Evolutionary conservation across 768 basidiomycete genomes (phyloP).

Genomic region (Leccinum truebloodii): DNA sequence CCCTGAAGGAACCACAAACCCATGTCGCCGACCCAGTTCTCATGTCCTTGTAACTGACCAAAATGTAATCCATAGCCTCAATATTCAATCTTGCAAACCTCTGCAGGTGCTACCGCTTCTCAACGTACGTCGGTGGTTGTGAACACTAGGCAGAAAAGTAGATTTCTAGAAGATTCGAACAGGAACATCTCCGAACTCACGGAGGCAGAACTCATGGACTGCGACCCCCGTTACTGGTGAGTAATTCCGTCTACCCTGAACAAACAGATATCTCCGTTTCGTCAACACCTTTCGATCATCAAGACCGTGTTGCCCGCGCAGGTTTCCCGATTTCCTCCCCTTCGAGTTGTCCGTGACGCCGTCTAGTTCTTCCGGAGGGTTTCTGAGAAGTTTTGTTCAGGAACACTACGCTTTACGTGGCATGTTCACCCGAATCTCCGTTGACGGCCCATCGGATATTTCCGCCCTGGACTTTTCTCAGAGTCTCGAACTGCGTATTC

Average conservation of each 20-base stretch:
- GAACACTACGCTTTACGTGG: neutral
- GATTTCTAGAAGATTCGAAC: neutral
- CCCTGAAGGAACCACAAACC: neutral
- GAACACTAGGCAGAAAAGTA: neutral
- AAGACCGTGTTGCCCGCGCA: neutral
- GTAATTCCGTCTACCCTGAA: conserved; percentile 2
- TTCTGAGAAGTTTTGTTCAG: neutral
- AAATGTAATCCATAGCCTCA: neutral
- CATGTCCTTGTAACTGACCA: neutral
- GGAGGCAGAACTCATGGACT: neutral
- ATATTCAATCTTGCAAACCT: neutral
- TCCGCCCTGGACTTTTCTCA: neutral
- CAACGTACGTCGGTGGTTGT: neutral
- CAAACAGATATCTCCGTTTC: neutral
- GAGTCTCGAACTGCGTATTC: neutral
- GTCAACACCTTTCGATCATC: neutral
- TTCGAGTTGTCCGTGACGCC: neutral
- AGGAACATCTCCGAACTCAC: neutral
- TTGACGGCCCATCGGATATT: neutral
- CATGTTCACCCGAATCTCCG: neutral
- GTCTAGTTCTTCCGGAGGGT: neutral
- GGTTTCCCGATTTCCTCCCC: neutral
- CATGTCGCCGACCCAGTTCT: neutral
- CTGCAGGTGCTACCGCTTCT: neutral
- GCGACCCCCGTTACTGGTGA: neutral